phyloP scores from a whole-genome alignment of 176 grass and related monocot genomes.

The Cymbopogon citratus region DNA sequence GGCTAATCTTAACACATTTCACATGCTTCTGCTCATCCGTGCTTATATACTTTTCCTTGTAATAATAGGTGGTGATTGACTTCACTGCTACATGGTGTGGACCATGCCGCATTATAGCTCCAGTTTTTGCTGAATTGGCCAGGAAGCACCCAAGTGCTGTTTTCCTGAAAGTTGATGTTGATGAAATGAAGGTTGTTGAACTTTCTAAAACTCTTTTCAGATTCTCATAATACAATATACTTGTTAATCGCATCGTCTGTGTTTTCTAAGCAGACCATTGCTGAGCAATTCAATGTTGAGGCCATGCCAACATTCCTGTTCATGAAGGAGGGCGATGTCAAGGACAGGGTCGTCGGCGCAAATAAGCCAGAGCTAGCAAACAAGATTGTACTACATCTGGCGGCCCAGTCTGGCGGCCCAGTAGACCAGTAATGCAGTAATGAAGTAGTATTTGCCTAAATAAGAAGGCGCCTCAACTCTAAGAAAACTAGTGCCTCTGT shows the following conservation, averaged over 20 bases:
- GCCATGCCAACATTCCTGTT: slow-evolving; percentile 75
- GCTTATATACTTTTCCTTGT: slow-evolving; percentile 10
- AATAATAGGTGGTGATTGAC: slow-evolving; percentile 59
- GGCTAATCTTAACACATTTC: not conserved
- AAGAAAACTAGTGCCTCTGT: not conserved
- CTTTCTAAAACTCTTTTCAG: not conserved
- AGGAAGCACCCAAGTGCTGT: slow-evolving; percentile 47
- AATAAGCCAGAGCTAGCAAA: slow-evolving; percentile 30
- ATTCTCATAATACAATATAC: not conserved
- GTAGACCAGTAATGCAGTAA: slow-evolving; percentile 1
- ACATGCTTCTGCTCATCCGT: not conserved
- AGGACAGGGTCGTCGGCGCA: slow-evolving; percentile 53
- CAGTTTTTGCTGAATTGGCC: slow-evolving; percentile 45
- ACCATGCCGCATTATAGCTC: slow-evolving; percentile 46
- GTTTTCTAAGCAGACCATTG: slow-evolving; percentile 42
- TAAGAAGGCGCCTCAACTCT: slow-evolving; percentile 21
- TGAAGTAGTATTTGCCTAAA: slow-evolving; percentile 28
- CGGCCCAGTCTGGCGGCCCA: not conserved
- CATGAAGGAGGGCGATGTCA: slow-evolving; percentile 52
- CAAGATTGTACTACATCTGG: slow-evolving; percentile 30
- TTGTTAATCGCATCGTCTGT: not conserved
- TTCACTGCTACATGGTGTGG: slow-evolving; percentile 60
- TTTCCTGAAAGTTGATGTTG: slow-evolving; percentile 69
- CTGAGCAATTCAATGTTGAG: slow-evolving; percentile 46
- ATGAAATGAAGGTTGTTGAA: slow-evolving; percentile 54